phyloP scores from a whole-genome alignment of 352 stramenopile species.

The Globisporangium barbulae region DNA sequence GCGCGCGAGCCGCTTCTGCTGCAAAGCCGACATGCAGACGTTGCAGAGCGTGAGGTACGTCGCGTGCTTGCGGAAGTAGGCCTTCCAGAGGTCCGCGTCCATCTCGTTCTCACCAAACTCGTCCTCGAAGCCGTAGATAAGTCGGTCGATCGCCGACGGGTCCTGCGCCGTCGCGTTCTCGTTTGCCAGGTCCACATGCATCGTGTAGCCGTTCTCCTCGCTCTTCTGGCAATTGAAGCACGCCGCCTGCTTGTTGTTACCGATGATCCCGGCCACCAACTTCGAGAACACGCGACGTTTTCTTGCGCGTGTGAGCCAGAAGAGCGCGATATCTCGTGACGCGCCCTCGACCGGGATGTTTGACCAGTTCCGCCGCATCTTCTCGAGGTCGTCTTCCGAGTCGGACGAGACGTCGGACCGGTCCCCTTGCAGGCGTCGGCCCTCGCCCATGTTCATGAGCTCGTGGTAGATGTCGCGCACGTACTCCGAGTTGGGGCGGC shows the following conservation, averaged over 20 bases:
- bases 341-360: constrained; percentile 80
- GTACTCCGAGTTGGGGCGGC: constrained; percentile 90
- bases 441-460: constrained; percentile 92
- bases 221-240: constrained; percentile 83
- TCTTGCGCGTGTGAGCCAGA: constrained; percentile 91
- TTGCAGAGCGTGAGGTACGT: constrained; percentile 94
- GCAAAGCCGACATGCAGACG: constrained; percentile 74
- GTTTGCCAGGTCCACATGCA: constrained; percentile 83
- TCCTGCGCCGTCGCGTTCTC: constrained; percentile 66
- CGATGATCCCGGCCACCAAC: constrained; percentile 80
- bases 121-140: constrained; percentile 71
- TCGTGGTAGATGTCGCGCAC: constrained; percentile 96
- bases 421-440: constrained; percentile 82
- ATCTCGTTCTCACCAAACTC: constrained; percentile 87
- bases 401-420: constrained; percentile 92
- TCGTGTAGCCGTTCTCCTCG: constrained; percentile 58
- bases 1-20: constrained; percentile 47
- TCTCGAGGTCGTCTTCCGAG: constrained; percentile 89
- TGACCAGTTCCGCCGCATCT: constrained; percentile 83
- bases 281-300: constrained; percentile 92
- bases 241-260: constrained; percentile 75
- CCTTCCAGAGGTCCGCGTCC: constrained; percentile 94
- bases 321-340: constrained; percentile 86
- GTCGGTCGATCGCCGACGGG: constrained; percentile 65
- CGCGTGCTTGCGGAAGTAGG: constrained; percentile 94